Base-by-base conservation (phyloP, 2,329 filamentous ascomycete genomes). In the Graphiopsis chlorocephala region DNA sequence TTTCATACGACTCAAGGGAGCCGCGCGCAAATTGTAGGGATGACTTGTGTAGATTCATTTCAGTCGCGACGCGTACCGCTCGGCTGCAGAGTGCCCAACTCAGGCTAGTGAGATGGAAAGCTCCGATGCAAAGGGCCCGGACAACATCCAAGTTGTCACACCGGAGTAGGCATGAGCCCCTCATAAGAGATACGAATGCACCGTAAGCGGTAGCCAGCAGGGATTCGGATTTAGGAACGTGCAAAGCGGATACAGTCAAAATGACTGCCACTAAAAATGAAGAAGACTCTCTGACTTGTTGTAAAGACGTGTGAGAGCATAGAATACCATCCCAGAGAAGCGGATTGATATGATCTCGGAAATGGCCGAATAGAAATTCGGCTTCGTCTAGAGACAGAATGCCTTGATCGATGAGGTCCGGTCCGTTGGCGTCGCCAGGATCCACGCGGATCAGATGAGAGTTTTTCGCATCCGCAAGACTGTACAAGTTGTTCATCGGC, bases 21-120 rank as follows among this genome's bases (percentile, higher is more conserved):
- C 11, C 76, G 71, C 60, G 76, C 76, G 53, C 75, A 73, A 61
- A 74, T 77, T 0, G 76, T 61, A 28, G 56, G 8, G 52, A 68
- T 15, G 64, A 74, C 35, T 76, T 76, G 56, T 79, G 77, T 8
- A 79, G 63, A 61, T 78, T 77, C 70, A 78, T 75, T 67, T 79
- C 78, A 1, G 77, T 76, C 2, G 76, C 77, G 33, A 77, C 76
- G 3, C 78, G 71, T 1, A 79, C 77, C 6, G 77, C 77, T 3
- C 76, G 69, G 10, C 77, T 77, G 14, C 77, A 76, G 1, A 79
- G 71, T 48, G 78, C 76, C 74, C 77, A 79, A 68, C 76, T 78
- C 14, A 78, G 67, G 62, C 78, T 77, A 12, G 77, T 75, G 0
- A 79, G 72, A 63, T 78, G 79, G 67, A 79, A 79, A 2, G 78